These are phyloP conservation scores for Colletotrichum navitas DNA, from an alignment of 2,329 filamentous ascomycete species.

Conservation along the genomic window DNA sequence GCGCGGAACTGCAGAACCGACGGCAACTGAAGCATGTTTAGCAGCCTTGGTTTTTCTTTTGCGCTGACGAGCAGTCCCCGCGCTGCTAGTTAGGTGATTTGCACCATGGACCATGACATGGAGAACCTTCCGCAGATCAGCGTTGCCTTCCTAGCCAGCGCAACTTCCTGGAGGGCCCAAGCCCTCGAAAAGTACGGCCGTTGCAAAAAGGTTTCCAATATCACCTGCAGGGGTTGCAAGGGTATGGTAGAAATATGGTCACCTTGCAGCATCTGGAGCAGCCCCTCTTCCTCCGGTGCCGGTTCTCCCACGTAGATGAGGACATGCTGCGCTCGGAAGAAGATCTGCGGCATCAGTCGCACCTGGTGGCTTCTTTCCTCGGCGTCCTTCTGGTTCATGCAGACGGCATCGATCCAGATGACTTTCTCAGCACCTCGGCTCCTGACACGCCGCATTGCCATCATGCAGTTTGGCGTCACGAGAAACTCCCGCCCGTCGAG, in stretches of 20 bases:
- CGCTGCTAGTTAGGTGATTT: neutral
- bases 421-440: neutral
- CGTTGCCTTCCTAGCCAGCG: conserved; percentile 36
- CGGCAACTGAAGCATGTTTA: neutral
- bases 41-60: neutral
- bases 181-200: conserved; percentile 22
- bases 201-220: neutral
- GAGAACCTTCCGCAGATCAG: neutral
- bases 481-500: neutral
- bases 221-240: neutral
- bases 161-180: conserved; percentile 48
- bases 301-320: conserved; percentile 43
- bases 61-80: neutral
- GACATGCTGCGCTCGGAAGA: conserved; percentile 33
- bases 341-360: conserved; percentile 41
- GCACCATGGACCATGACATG: conserved; percentile 26
- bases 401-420: conserved; percentile 44
- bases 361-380: conserved; percentile 43
- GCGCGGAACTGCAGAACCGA: conserved; percentile 2
- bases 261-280: neutral
- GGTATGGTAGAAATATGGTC: neutral
- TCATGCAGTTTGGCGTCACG: conserved; percentile 18
- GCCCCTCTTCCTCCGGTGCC: conserved; percentile 30
- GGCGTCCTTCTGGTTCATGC: conserved; percentile 42
- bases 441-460: conserved; percentile 10